These are phyloP conservation scores for Setaria viridis DNA, from an alignment of 202 grass and related monocot species.

Conservation along the genomic window DNA sequence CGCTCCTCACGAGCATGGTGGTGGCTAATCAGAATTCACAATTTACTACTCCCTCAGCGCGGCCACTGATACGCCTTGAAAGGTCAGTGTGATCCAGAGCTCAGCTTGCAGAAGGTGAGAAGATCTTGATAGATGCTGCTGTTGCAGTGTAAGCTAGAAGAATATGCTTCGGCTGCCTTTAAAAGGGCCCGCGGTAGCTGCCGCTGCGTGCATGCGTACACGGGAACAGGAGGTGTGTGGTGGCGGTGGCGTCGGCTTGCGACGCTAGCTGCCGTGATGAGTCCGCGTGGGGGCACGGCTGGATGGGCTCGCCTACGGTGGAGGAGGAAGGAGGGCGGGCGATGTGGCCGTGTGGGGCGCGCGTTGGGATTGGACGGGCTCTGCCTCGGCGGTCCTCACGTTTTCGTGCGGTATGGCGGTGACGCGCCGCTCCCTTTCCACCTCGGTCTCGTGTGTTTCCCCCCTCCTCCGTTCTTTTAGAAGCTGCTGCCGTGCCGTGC, in stretches of 20 bases:
- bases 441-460: slow-evolving; percentile 15
- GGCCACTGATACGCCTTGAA: background rate
- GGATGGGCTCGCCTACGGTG: slow-evolving; percentile 9
- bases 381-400: background rate
- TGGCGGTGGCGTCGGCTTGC: slow-evolving; percentile 11
- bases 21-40: background rate
- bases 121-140: background rate
- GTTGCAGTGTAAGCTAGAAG: background rate
- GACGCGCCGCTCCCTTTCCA: background rate
- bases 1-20: slow-evolving; percentile 73
- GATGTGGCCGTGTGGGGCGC: background rate
- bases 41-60: background rate
- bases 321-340: background rate
- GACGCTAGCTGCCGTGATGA: background rate
- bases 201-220: background rate
- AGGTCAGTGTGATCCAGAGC: background rate
- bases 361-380: slow-evolving; percentile 23
- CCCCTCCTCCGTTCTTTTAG: background rate
- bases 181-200: background rate
- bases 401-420: background rate
- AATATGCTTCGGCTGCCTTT: slow-evolving; percentile 7
- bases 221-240: background rate
- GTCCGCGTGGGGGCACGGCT: background rate
- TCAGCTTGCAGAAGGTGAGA: background rate
- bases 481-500: background rate